These are phyloP conservation scores for Epichloe uncinata DNA, from an alignment of 2,329 filamentous ascomycete genomes.

Conservation along the genomic window DNA sequence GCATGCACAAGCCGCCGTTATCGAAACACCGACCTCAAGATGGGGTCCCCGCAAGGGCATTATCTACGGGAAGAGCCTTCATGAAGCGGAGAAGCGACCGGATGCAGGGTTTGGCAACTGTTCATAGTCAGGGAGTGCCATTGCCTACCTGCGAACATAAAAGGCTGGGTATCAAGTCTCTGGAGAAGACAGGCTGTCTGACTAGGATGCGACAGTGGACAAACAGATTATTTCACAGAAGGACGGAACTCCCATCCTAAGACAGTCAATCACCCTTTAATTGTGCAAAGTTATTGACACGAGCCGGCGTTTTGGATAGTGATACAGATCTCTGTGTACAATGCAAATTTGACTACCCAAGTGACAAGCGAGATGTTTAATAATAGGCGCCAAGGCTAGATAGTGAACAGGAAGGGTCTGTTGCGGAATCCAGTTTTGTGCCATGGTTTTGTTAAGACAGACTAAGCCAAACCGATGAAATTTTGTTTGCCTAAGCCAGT, in stretches of 20 bases:
- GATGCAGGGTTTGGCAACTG: slow-evolving; percentile 3
- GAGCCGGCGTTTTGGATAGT: background rate
- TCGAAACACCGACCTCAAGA: background rate
- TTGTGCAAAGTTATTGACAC: background rate
- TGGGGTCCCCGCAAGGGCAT: slow-evolving; percentile 9
- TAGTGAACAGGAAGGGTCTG: background rate
- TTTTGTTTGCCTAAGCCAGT: no score
- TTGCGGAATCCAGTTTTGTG: background rate
- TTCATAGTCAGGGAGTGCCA: background rate
- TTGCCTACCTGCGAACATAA: background rate
- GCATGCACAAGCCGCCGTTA: background rate
- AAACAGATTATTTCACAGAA: slow-evolving; percentile 6
- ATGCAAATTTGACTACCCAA: background rate
- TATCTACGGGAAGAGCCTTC: slow-evolving; percentile 15
- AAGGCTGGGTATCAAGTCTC: background rate
- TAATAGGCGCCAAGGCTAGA: background rate
- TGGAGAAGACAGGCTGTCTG: slow-evolving; percentile 2
- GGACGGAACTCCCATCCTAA: background rate
- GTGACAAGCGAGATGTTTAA: background rate
- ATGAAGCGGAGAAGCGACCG: slow-evolving; percentile 12
- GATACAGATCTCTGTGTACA: background rate
- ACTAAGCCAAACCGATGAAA: no score
- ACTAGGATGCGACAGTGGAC: slow-evolving; percentile 9
- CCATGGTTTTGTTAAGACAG: no score
- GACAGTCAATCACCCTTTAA: background rate